phyloP scores from a whole-genome alignment of 495 filamentous ascomycete genomes.

The Neurospora tetraspora region DNA sequence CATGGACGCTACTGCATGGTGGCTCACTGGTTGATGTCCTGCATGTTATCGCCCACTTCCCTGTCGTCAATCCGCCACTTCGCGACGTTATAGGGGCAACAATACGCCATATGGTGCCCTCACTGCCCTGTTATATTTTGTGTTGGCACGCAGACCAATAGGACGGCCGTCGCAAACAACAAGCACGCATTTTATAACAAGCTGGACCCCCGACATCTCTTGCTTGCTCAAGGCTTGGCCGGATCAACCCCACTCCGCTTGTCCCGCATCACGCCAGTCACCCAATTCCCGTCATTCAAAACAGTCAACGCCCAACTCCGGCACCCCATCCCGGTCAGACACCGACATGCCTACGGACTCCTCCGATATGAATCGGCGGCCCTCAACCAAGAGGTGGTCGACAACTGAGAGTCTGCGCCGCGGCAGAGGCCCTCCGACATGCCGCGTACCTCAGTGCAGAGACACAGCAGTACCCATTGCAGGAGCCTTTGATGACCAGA shows the following conservation, averaged over 20 bases:
- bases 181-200: background rate
- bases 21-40: background rate
- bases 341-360: background rate
- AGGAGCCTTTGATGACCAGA: background rate
- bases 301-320: background rate
- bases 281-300: background rate
- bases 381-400: background rate
- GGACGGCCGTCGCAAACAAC: background rate
- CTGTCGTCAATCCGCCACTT: background rate
- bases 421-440: background rate
- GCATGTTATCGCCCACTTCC: background rate
- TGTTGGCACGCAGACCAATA: background rate
- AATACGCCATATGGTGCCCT: background rate
- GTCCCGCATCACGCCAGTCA: background rate
- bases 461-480: background rate
- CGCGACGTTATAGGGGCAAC: background rate
- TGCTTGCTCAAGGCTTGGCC: background rate
- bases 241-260: background rate
- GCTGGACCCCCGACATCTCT: background rate
- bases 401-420: background rate
- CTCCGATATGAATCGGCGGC: background rate
- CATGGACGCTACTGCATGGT: background rate
- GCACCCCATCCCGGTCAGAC: background rate
- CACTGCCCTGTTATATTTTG: background rate
- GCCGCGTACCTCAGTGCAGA: background rate